These are phyloP conservation scores for Cerrena zonata DNA, from an alignment of 1,284 basidiomycete species.

Conservation along the genomic window DNA sequence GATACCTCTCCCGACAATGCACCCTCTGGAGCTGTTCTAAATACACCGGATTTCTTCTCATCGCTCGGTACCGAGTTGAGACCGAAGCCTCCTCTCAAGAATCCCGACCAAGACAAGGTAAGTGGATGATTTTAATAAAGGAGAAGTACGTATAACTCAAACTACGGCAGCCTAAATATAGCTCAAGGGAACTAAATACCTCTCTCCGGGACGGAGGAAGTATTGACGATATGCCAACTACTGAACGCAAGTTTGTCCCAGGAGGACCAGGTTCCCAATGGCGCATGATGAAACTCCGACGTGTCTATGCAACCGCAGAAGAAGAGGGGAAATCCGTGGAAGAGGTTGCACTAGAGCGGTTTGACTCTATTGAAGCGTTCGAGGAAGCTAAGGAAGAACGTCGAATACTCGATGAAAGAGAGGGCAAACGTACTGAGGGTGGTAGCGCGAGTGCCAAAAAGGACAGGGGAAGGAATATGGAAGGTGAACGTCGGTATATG, in stretches of 20 bases:
- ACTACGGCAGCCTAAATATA: conserved; percentile 47
- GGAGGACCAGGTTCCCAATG: conserved; percentile 91
- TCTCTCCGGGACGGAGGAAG: conserved; percentile 34
- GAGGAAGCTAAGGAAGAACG: conserved; percentile 85
- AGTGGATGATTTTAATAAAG: conserved; percentile 10
- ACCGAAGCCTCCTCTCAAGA: conserved; percentile 59
- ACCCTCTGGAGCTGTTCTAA: background rate
- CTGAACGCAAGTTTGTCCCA: conserved; percentile 49
- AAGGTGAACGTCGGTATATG: conserved; percentile 39
- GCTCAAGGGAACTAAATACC: conserved; percentile 76
- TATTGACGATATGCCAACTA: conserved; percentile 30
- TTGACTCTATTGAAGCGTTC: conserved; percentile 79
- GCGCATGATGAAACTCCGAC: conserved; percentile 94
- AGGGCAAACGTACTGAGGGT: conserved; percentile 30
- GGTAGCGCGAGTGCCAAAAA: conserved; percentile 31
- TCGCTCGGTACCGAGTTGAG: conserved; percentile 71
- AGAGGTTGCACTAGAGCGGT: conserved; percentile 84
- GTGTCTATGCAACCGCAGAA: conserved; percentile 84
- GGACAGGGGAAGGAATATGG: conserved; percentile 11
- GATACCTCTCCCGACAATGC: background rate
- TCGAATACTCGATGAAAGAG: conserved; percentile 77
- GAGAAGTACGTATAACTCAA: conserved; percentile 4
- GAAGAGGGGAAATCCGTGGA: conserved; percentile 75
- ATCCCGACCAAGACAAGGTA: conserved; percentile 70
- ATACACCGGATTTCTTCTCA: conserved; percentile 74